These are phyloP conservation scores for Trichoderma parareesei DNA, from an alignment of 495 filamentous ascomycete genomes.

Conservation along the genomic window DNA sequence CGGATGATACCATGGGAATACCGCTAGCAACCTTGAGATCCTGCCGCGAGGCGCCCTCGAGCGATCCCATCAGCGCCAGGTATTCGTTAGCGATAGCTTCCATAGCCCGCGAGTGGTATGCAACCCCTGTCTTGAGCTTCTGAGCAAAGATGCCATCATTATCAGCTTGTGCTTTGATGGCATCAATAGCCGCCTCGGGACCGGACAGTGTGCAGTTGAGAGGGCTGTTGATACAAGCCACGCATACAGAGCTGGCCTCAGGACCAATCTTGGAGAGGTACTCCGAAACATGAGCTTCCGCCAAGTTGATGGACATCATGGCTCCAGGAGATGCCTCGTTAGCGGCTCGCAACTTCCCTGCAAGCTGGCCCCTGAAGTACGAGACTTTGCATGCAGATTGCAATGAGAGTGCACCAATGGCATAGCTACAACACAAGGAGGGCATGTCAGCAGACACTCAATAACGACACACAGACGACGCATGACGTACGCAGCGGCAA, in stretches of 20 bases:
- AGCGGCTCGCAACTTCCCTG: slow-evolving; percentile 18
- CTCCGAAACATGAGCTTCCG: slow-evolving; percentile 21
- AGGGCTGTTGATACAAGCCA: slow-evolving; percentile 45
- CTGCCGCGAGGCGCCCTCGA: slow-evolving; percentile 10
- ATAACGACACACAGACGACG: too few species aligned
- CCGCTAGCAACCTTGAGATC: neutral
- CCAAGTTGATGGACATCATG: slow-evolving; percentile 38
- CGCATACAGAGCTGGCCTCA: slow-evolving; percentile 11
- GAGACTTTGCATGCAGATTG: slow-evolving; percentile 38
- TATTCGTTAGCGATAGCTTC: slow-evolving; percentile 31
- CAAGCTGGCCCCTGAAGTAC: slow-evolving; percentile 29
- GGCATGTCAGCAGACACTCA: neutral
- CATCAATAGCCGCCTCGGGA: slow-evolving; percentile 25
- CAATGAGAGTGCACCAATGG: slow-evolving; percentile 32
- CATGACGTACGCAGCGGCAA: slow-evolving; percentile 32
- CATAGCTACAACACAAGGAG: slow-evolving; percentile 25
- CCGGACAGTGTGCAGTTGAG: slow-evolving; percentile 38
- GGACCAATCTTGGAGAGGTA: slow-evolving; percentile 12
- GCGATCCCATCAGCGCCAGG: slow-evolving; percentile 17
- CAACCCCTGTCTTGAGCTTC: slow-evolving; percentile 29
- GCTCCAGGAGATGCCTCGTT: slow-evolving; percentile 20
- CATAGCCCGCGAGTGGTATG: slow-evolving; percentile 40
- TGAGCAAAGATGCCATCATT: slow-evolving; percentile 35
- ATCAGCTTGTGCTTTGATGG: slow-evolving; percentile 23
- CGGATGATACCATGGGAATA: slow-evolving; percentile 29